Percentiles rank a stretch among this genome's conserved stretches.
Evolutionary conservation across 2,329 filamentous ascomycete genomes (phyloP).

Genomic region (Xylariaceae sp.): DNA sequence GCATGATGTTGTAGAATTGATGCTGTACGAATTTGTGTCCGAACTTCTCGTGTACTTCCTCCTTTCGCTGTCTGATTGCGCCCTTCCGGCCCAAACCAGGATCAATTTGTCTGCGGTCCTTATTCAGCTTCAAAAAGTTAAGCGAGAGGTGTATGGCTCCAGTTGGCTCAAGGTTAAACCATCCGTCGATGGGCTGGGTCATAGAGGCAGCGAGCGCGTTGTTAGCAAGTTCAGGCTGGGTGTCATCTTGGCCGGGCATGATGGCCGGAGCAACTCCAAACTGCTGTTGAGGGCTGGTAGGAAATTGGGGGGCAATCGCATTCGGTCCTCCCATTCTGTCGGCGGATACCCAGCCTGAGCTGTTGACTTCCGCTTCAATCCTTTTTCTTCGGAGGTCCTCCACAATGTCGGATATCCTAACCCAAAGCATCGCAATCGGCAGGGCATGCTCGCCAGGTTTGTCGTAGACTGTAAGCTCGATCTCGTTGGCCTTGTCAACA

Average conservation of each 20-base stretch:
- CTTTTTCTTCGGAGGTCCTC: constrained; percentile 97
- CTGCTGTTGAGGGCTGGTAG: constrained; percentile 46
- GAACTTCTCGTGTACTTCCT: constrained; percentile 97
- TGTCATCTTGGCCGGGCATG: constrained; percentile 34
- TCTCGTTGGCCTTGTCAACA: constrained; percentile 97
- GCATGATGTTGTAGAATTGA: constrained; percentile 99
- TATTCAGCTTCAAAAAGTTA: constrained; percentile 86
- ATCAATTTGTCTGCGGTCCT: constrained; percentile 76
- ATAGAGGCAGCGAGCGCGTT: constrained; percentile 46
- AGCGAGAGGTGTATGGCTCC: constrained; percentile 88
- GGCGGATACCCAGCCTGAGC: constrained; percentile 92
- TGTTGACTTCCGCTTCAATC: constrained; percentile 92
- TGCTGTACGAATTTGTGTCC: constrained; percentile 98
- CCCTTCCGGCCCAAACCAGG: constrained; percentile 90
- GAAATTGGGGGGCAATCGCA: constrained; percentile 50
- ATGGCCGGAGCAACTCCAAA: constrained; percentile 39
- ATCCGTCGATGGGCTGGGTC: constrained; percentile 72
- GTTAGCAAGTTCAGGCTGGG: constrained; percentile 29
- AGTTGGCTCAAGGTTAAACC: constrained; percentile 94
- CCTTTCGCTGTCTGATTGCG: constrained; percentile 93
- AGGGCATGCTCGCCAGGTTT: constrained; percentile 85
- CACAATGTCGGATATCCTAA: constrained; percentile 92
- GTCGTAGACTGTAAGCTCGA: constrained; percentile 96
- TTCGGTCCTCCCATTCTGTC: constrained; percentile 71
- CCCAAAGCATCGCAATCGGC: constrained; percentile 92